These are phyloP conservation scores for Citrus cavaleriei DNA, from an alignment of 345 rosid species.

Conservation along the genomic window DNA sequence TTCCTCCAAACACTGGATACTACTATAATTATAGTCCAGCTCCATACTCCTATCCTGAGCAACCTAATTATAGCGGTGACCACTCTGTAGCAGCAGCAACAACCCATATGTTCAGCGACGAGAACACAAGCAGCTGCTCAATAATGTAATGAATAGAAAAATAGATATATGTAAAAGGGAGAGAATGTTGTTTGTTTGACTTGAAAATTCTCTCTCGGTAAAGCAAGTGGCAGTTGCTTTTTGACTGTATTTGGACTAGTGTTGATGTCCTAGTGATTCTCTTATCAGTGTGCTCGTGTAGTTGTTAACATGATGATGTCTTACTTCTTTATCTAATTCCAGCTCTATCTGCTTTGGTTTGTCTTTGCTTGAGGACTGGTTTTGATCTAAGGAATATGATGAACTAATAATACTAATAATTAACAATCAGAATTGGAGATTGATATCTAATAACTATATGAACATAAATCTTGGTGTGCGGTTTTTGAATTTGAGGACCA, in stretches of 20 bases:
- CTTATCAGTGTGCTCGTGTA: constrained; percentile 17
- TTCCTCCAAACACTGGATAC: constrained; percentile 60
- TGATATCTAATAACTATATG: no score
- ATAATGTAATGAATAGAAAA: constrained; percentile 30
- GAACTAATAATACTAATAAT: background rate
- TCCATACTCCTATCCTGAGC: constrained; percentile 35
- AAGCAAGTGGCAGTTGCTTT: constrained; percentile 3
- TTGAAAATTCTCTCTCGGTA: constrained; percentile 14
- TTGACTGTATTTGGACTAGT: constrained; percentile 7
- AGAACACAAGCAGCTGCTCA: constrained; percentile 45
- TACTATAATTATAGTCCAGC: constrained; percentile 38
- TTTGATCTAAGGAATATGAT: background rate
- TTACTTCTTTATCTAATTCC: background rate
- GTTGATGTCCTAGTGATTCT: constrained; percentile 7
- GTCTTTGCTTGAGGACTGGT: background rate
- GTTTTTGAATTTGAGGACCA: background rate
- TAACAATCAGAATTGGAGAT: background rate
- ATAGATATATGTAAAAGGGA: background rate
- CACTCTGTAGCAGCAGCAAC: constrained; percentile 30
- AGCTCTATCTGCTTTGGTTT: background rate
- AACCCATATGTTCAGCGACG: constrained; percentile 47
- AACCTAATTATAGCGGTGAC: constrained; percentile 23
- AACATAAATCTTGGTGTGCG: background rate
- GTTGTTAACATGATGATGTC: constrained; percentile 20
- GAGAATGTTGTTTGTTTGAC: constrained; percentile 18